Conservation (phyloP, 1,284 basidiomycete species). For the Hypsizygus ulmarius region DNA sequence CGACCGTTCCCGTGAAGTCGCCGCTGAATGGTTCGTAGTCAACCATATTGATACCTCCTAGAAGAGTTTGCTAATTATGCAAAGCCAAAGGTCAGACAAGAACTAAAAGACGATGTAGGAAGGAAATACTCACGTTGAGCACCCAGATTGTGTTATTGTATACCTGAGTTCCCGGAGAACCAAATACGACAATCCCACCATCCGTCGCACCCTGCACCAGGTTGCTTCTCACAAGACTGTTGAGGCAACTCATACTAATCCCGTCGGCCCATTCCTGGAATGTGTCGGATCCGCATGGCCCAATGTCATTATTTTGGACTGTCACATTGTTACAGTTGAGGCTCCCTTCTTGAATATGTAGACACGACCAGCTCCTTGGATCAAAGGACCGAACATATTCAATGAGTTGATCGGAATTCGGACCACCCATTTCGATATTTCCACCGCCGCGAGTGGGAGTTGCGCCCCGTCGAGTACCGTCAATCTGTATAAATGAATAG, state of each 20-base stretch:
- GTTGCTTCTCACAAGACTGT: conserved; percentile 69
- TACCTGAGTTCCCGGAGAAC: conserved; percentile 74
- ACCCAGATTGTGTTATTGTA: conserved; percentile 69
- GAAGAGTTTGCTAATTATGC: conserved; percentile 52
- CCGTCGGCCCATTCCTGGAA: conserved; percentile 84
- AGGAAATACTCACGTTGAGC: conserved; percentile 47
- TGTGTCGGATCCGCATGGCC: conserved; percentile 63
- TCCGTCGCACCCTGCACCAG: conserved; percentile 75
- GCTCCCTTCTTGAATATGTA: conserved; percentile 67
- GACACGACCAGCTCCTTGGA: conserved; percentile 72
- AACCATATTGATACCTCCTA: conserved; percentile 83
- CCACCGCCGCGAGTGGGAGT: conserved; percentile 58
- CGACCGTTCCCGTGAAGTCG: conserved; percentile 65
- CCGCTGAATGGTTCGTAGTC: conserved; percentile 76
- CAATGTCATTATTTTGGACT: conserved; percentile 79
- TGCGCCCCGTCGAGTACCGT: conserved; percentile 58
- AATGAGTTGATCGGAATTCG: conserved; percentile 63
- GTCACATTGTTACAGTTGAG: conserved; percentile 62
- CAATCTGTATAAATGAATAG: conserved; percentile 43
- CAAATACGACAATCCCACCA: conserved; percentile 82
- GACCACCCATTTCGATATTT: conserved; percentile 76
- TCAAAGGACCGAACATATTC: conserved; percentile 71
- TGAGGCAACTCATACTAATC: conserved; percentile 73
- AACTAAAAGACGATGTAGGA: not conserved
- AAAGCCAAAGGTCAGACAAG: conserved; percentile 1